A percentile compares a stretch with the other conserved stretches of the same genome.
Conservation (phyloP, 768 basidiomycete genomes). For the Xerocomellus dryophilus region DNA sequence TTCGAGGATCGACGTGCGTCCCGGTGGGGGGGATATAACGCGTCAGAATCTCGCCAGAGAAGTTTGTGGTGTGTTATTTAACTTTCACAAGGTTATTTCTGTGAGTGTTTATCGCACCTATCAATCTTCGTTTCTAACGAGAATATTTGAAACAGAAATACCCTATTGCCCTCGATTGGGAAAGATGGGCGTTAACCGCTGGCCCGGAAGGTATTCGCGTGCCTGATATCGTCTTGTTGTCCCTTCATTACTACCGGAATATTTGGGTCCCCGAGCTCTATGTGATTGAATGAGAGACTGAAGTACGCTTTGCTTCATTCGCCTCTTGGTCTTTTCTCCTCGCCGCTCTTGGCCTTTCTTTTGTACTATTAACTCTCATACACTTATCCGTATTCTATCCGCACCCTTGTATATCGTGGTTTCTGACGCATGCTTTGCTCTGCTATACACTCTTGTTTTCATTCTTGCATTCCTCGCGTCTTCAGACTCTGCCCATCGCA, state of each 20-base stretch:
- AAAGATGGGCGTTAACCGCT: constrained; percentile 20
- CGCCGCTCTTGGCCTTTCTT: not conserved
- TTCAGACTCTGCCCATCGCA: not conserved
- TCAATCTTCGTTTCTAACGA: not conserved
- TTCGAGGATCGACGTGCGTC: constrained; percentile 12
- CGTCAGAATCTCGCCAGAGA: constrained; percentile 22
- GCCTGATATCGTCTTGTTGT: constrained; percentile 19
- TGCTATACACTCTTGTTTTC: not conserved
- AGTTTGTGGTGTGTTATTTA: constrained; percentile 10
- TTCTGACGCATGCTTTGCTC: not conserved
- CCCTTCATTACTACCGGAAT: constrained; percentile 28
- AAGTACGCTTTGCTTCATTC: not conserved
- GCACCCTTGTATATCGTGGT: not conserved
- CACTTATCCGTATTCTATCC: constrained; percentile 10
- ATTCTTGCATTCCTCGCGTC: not conserved
- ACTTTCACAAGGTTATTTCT: constrained; percentile 1
- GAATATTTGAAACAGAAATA: constrained; percentile 2
- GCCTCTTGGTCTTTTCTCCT: not conserved
- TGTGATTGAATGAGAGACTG: constrained; percentile 20
- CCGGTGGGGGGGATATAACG: constrained; percentile 9
- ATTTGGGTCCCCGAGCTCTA: constrained; percentile 31
- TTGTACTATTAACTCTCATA: not conserved
- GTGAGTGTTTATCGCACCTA: constrained; percentile 3
- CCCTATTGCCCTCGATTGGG: constrained; percentile 7
- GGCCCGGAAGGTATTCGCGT: constrained; percentile 15